Base-by-base conservation (phyloP, 768 basidiomycete genomes). In the Boletus pseudopeckii region DNA sequence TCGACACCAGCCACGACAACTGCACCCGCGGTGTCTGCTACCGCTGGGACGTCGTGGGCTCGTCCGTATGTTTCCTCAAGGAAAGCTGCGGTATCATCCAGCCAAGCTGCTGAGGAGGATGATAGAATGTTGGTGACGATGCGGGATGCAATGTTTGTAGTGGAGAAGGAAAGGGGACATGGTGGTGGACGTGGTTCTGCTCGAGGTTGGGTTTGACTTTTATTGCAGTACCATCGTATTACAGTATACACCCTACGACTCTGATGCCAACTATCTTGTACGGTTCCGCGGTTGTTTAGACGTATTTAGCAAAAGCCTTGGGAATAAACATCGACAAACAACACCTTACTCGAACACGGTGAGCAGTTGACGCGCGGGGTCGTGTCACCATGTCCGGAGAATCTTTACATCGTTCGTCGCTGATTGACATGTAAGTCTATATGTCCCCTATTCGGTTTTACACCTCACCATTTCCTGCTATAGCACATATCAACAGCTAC, bases 71-170 rank as follows among this genome's bases (percentile, higher is more conserved):
- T 86, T 4, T 72, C 82, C 4, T 72, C 77, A 24, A 84, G 77
- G 63, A 86, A 80, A 57, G 13, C 53, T 7, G 48, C 71, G 11
- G 43, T 61, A 9, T 39, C 71, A 30, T 59, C 75, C n/a, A 63
- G 70, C 18, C 67, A 71, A 28, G 56, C 65, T 7, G 66, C 73
- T 7, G 85, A 85, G 60, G 83, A 86, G 41, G 85, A 88, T 49
- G 74, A 73, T 20, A 75, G 83, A 58, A 78, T 77, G 48, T 56
- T 76, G 18, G 74, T 94, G 47, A 90, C 86, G 3, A 74, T 92
- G 72, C 75, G 84, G 36, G 92, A 95, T 71, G 86, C 90, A 3
- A 77, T 94, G 77, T 94, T 93, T 68, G 90, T 90, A 11, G 75
- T 95, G 51, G 87, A 90, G 67, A 86, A 82, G 62, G 90, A 93